Evolutionary conservation across 2,329 filamentous ascomycete genomes (phyloP).

Genomic region (Tolypocladium amazonense): DNA sequence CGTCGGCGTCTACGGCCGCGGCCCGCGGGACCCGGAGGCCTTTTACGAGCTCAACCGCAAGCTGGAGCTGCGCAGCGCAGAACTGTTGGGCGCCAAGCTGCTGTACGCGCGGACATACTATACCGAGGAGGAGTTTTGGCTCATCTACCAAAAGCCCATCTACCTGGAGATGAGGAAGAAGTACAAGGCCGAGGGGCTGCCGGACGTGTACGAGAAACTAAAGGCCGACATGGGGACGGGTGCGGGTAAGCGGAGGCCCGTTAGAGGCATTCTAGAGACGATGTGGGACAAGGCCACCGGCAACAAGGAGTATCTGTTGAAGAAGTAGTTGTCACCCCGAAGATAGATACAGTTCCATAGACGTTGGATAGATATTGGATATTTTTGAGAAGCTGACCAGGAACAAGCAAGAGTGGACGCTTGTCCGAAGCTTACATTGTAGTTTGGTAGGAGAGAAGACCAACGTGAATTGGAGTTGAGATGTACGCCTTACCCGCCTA

Average conservation of each 20-base stretch:
- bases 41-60: conserved; percentile 37
- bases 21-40: conserved; percentile 19
- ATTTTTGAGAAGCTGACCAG: not conserved
- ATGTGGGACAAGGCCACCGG: conserved; percentile 18
- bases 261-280: conserved; percentile 16
- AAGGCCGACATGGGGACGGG: conserved; percentile 22
- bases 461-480: no score
- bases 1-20: conserved; percentile 33
- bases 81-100: conserved; percentile 43
- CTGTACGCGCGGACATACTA: conserved; percentile 46
- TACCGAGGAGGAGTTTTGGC: conserved; percentile 41
- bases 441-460: no score
- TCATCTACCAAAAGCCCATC: conserved; percentile 35
- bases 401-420: no score
- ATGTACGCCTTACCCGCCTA: no score
- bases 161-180: conserved; percentile 36
- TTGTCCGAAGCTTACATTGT: no score
- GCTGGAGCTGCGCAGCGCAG: conserved; percentile 34
- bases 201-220: conserved; percentile 42
- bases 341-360: not conserved
- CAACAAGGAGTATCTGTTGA: conserved; percentile 17
- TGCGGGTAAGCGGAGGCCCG: conserved; percentile 12
- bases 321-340: conserved; percentile 7
- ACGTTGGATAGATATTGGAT: not conserved
- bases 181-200: conserved; percentile 36